Evolutionary conservation across 169 alveolate genomes (phyloP).

Genomic region (Theileria parva): DNA sequence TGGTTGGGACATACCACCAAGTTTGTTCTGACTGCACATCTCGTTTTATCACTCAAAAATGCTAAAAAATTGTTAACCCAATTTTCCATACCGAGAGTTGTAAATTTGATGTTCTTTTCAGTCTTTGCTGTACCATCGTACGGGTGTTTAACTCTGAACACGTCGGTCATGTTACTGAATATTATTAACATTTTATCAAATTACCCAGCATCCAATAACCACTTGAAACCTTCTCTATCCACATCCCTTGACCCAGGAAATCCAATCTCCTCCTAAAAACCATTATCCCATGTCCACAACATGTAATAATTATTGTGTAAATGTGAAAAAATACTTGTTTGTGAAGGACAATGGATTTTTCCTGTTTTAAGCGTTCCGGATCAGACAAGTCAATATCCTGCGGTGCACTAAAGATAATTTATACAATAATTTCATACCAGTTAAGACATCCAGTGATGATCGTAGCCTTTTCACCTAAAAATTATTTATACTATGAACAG

Average conservation of each 20-base stretch:
- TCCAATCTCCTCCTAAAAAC: slow-evolving; percentile 26
- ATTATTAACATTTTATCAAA: background rate
- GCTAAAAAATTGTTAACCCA: background rate
- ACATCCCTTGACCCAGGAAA: slow-evolving; percentile 40
- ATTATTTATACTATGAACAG: background rate
- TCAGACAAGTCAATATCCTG: slow-evolving; percentile 53
- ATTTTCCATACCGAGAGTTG: slow-evolving; percentile 22
- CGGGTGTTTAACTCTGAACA: slow-evolving; percentile 29
- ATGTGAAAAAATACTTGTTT: background rate
- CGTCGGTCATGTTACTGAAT: slow-evolving; percentile 33
- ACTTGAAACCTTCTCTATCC: slow-evolving; percentile 31
- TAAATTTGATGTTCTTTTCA: slow-evolving; percentile 17
- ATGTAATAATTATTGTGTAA: background rate
- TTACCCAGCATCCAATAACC: slow-evolving; percentile 46
- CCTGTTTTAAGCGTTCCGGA: slow-evolving; percentile 31
- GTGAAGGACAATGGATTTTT: slow-evolving; percentile 34
- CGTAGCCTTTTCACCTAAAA: slow-evolving; percentile 38
- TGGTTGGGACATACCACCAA: slow-evolving; percentile 3
- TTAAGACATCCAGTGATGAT: slow-evolving; percentile 32
- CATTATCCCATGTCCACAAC: too few relatives aligned
- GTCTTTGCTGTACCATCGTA: slow-evolving; percentile 17
- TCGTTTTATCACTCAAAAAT: slow-evolving; percentile 42
- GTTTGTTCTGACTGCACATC: slow-evolving; percentile 51
- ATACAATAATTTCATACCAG: slow-evolving; percentile 12
- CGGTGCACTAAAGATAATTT: slow-evolving; percentile 28